Evolutionary conservation across 1,139 yeast genomes (phyloP).

Genomic region (Taiozyma sp.): DNA sequence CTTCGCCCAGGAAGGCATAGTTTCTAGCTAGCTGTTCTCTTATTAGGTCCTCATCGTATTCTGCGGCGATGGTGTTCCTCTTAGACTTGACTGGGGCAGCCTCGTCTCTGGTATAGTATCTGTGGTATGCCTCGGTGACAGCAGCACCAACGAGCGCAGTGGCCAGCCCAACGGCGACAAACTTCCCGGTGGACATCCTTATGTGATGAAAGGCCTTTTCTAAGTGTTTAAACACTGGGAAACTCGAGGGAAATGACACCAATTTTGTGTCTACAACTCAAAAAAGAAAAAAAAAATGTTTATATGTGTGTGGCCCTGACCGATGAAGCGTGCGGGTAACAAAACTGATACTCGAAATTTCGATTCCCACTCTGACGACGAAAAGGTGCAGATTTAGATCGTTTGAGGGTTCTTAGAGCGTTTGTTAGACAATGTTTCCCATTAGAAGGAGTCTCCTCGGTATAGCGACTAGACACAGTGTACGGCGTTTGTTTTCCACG

Average conservation of each 20-base stretch:
- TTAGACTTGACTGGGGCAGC: neutral
- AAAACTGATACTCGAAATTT: neutral
- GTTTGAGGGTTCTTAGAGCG: neutral
- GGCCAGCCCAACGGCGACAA: slow-evolving; percentile 27
- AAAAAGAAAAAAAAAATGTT: slow-evolving; percentile 3
- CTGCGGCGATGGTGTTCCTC: slow-evolving; percentile 8
- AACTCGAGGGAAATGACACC: neutral
- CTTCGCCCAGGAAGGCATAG: slow-evolving; percentile 84
- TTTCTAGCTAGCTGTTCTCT: slow-evolving; percentile 91
- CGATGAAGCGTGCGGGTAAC: neutral
- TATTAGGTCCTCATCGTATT: slow-evolving; percentile 68
- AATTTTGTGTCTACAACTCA: neutral
- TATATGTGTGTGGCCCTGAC: slow-evolving; percentile 4
- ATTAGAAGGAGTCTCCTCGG: neutral
- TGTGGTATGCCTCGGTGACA: slow-evolving; percentile 38
- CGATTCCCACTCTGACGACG: neutral
- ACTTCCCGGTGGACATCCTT: slow-evolving; percentile 2
- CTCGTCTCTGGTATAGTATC: slow-evolving; percentile 13
- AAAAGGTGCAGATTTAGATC: neutral
- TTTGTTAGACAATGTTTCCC: neutral
- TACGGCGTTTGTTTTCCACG: neutral
- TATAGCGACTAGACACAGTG: neutral
- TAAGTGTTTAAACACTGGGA: neutral
- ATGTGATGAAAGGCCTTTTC: neutral
- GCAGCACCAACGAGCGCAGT: slow-evolving; percentile 40